Evolutionary conservation across 2,329 filamentous ascomycete genomes (phyloP), one percentile per base, ranked within the genome.

Genomic region (Sclerotinia trifoliorum): DNA sequence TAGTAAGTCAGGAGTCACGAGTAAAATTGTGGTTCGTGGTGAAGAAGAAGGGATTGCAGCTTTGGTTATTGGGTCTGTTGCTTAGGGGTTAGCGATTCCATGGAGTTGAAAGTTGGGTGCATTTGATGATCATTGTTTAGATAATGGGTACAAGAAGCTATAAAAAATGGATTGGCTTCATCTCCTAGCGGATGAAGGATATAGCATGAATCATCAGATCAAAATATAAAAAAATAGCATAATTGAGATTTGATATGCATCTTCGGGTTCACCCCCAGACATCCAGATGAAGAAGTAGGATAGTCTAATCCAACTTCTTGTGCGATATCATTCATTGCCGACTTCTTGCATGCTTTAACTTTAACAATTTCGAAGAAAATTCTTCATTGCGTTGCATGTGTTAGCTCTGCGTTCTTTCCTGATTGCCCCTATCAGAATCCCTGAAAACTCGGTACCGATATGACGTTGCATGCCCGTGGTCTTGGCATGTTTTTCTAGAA

Each of bases 41-140:
- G 95, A 99, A 80, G 95, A 99, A 81, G 92, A 95, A 78, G 92
- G 92, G 67, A 88, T 99, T 77, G 93, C 95, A 70, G 85, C 88
- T 70, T 83, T 96, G 79, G 88, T 98, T 70, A 86, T 97, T 78
- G 91, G 88, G 73, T 93, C 92, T 75, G 89, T 97, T 78, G 89
- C 91, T 72, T 78, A 75, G 42, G 58, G 32, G 68, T 70, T 70
- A 70, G 69, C 69, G 70, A 68, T 63, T 71, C 56, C 68, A 67
- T 74, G 74, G 73, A 74, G 75, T 75, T 73, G 62, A 65, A 68
- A 42, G 35, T 65, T 72, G 69, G 68, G 68, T 69, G 70, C 68
- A 74, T 75, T 74, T 70, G 63, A 68, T 68, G 62, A 67, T 71
- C 71, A 69, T 72, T 73, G 73, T 73, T 68, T 76, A 75, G 72